Evolutionary conservation across 2,329 filamentous ascomycete species (phyloP).

Genomic region (Colletotrichum simmondsii): DNA sequence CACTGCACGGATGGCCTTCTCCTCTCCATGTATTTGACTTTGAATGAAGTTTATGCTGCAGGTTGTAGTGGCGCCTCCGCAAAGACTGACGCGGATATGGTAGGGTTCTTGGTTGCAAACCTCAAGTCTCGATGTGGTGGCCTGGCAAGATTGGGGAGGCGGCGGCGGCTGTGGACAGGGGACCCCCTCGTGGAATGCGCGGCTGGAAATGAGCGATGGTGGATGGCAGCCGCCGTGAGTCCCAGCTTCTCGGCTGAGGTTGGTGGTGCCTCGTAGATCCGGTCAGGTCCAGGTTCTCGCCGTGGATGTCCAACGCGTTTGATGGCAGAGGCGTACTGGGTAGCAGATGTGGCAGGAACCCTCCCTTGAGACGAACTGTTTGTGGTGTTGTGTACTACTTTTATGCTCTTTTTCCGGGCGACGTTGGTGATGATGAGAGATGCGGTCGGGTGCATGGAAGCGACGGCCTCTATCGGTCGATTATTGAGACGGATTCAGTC

Average conservation of each 20-base stretch:
- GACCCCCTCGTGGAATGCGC: conserved; percentile 11
- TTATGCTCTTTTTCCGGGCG: neutral
- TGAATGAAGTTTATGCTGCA: conserved; percentile 14
- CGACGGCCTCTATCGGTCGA: neutral
- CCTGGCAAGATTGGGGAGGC: neutral
- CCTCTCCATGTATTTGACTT: conserved; percentile 11
- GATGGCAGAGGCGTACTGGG: too few relatives aligned
- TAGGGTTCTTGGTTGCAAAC: conserved; percentile 26
- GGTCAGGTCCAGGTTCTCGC: conserved; percentile 12
- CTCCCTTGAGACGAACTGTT: neutral
- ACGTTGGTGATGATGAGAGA: neutral
- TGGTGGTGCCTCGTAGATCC: conserved; percentile 10
- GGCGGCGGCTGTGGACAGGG: conserved; percentile 24
- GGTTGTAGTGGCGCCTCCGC: neutral
- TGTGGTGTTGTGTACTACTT: neutral
- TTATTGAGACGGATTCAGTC: neutral
- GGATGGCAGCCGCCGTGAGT: neutral
- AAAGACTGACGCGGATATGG: neutral
- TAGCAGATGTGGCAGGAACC: too few relatives aligned
- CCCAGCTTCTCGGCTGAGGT: neutral
- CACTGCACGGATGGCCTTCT: neutral
- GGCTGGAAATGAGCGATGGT: conserved; percentile 8
- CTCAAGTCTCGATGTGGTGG: neutral
- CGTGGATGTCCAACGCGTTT: neutral
- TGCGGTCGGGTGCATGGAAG: conserved; percentile 2